Percentiles rank a stretch among this genome's conserved stretches.
Evolutionary conservation across 805 yeast species (phyloP).

Genomic region (Candida endomychidarum): DNA sequence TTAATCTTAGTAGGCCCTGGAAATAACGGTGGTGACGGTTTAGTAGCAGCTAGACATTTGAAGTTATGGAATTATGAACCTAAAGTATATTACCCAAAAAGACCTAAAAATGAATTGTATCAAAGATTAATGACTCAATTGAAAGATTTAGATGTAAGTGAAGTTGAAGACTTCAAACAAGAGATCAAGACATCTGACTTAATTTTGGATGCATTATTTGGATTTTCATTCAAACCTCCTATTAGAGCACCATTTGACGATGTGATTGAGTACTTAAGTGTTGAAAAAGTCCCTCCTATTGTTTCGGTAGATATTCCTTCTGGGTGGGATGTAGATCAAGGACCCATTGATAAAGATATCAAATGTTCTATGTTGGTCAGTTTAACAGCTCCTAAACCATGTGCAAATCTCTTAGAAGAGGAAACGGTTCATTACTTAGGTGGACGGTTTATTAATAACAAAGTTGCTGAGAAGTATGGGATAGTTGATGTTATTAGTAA

Average conservation of each 20-base stretch:
- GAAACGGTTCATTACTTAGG: conserved; percentile 72
- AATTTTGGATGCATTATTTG: conserved; percentile 80
- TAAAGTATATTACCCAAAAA: conserved; percentile 74
- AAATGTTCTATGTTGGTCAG: conserved; percentile 73
- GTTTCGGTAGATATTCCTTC: conserved; percentile 90
- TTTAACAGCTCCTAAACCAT: conserved; percentile 93
- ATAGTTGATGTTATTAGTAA: conserved; percentile 47
- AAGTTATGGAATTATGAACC: conserved; percentile 71
- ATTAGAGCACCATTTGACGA: conserved; percentile 73
- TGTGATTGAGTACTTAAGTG: conserved; percentile 25
- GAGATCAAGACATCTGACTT: conserved; percentile 32
- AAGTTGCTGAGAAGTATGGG: conserved; percentile 70
- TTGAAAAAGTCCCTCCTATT: conserved; percentile 54
- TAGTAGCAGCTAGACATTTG: conserved; percentile 92
- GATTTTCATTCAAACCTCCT: conserved; percentile 91
- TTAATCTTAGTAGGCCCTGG: conserved; percentile 91
- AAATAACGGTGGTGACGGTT: conserved; percentile 95
- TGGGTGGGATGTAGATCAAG: conserved; percentile 95
- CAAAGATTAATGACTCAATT: conserved; percentile 65
- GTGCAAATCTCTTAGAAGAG: conserved; percentile 50
- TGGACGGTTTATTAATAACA: conserved; percentile 75
- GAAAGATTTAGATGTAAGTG: conserved; percentile 57
- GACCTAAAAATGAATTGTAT: conserved; percentile 55
- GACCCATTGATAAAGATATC: conserved; percentile 56
- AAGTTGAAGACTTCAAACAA: conserved; percentile 44